Evolutionary conservation across 2,329 filamentous ascomycete genomes (phyloP), one percentile per base, ranked within the genome.

Genomic region (Hirsutella thompsonii): DNA sequence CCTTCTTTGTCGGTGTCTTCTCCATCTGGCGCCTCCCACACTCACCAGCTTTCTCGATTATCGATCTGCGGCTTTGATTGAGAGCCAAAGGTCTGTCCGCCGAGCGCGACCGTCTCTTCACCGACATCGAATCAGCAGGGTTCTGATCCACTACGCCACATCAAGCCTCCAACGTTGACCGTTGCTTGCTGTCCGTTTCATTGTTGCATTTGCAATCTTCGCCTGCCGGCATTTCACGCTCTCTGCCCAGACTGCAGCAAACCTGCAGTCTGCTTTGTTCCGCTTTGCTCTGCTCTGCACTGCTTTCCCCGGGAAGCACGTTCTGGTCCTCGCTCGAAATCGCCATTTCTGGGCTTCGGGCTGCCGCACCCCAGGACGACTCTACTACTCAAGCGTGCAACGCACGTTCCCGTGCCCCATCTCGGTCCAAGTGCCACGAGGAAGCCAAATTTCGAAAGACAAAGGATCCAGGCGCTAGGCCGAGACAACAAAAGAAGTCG

Each of bases 101-200:
- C 38, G 10, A 40, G 38, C 20, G 38, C 38, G 38, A 34, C 32
- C 8, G n/a, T 16, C 5, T 19, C 16, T 18, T 34, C 5, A 18
- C 14, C 32, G 14, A 2, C 14, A 9, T 34, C 8, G 3, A n/a
- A 34, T 34, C 32, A 34, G 32, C 32, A 34, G 32, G 32, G 3
- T 34, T 19, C 32, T 34, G 32, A 34, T 34, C 14, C 32, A 34
- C 32, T 34, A 34, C 29, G 38, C 29, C 20, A 30, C 37, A 11
- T 34, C 28, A 33, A 30, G 10, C 39, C 46, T 44, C 48, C 48
- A 51, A 57, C 52, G 49, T 57, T 54, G 54, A 55, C 40, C 53
- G 49, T 55, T 57, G 45, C 42, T 49, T 52, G 44, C 14, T 9
- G 11, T 14, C 18, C 32, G 32, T 32, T 39, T n/a, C 20, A 13